These are phyloP conservation scores for Xylariaceae sp. DNA, from an alignment of 2,329 filamentous ascomycete genomes.

Conservation along the genomic window DNA sequence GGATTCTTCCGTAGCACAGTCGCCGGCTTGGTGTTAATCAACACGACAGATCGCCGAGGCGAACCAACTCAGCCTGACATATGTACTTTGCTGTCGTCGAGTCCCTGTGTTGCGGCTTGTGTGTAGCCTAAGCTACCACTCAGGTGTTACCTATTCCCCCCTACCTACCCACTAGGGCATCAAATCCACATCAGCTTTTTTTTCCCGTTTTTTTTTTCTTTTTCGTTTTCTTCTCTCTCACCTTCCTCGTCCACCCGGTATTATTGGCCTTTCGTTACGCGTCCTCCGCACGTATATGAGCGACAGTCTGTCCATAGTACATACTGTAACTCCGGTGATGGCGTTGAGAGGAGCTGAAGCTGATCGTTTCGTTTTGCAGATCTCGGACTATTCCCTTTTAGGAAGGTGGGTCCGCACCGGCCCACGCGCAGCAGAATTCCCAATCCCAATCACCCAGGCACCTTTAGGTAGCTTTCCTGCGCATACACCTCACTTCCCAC, in stretches of 20 bases:
- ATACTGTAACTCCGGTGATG: constrained; percentile 1
- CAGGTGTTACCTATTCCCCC: not conserved
- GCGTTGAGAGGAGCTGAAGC: constrained; percentile 13
- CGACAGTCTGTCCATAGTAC: not conserved
- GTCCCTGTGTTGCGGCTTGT: not conserved
- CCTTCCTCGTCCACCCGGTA: not conserved
- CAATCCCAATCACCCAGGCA: not conserved
- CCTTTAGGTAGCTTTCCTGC: no score
- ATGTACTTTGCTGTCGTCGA: constrained; percentile 5
- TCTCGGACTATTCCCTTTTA: constrained; percentile 23
- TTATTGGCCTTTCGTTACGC: not conserved
- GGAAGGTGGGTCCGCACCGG: constrained; percentile 10
- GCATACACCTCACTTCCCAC: not conserved
- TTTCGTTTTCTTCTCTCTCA: not conserved
- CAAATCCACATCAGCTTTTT: not conserved
- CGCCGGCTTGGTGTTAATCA: constrained; percentile 11
- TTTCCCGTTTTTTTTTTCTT: not conserved
- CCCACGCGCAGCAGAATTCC: no score
- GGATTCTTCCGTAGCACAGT: not conserved
- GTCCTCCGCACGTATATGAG: not conserved
- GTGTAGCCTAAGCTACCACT: constrained; percentile 9
- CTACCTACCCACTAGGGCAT: not conserved
- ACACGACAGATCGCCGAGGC: not conserved
- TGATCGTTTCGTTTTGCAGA: constrained; percentile 23
- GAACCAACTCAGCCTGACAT: constrained; percentile 5